Conservation (phyloP, 306 rosid species). For the Abrus pulchellus region DNA sequence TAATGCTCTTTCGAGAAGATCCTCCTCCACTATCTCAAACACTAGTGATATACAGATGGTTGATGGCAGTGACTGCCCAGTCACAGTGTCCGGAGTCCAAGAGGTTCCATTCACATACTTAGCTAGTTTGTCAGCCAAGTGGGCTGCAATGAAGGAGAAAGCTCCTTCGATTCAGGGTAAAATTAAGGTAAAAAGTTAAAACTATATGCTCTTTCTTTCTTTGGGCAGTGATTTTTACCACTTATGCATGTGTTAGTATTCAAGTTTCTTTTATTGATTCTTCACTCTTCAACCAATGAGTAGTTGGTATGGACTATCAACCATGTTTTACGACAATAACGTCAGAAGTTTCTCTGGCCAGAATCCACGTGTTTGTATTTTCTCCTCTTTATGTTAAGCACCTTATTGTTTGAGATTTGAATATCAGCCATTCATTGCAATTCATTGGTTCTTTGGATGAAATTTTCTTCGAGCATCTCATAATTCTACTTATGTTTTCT, state of each 20-base stretch:
- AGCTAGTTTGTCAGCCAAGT: slow-evolving; percentile 87
- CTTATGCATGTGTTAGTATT: slow-evolving; percentile 22
- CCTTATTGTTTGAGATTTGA: slow-evolving; percentile 30
- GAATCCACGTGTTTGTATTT: slow-evolving; percentile 13
- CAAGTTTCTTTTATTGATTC: slow-evolving; percentile 16
- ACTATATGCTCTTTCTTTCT: slow-evolving; percentile 38
- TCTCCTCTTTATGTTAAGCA: neutral
- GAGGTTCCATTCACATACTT: slow-evolving; percentile 86
- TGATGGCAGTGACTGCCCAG: slow-evolving; percentile 59
- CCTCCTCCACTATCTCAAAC: slow-evolving; percentile 47
- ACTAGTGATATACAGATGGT: slow-evolving; percentile 53
- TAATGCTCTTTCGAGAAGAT: slow-evolving; percentile 30
- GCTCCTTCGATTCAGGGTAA: slow-evolving; percentile 68
- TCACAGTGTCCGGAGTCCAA: slow-evolving; percentile 58
- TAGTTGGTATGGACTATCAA: slow-evolving; percentile 6
- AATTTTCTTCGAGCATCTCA: slow-evolving; percentile 21
- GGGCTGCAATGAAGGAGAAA: slow-evolving; percentile 65
- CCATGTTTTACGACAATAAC: slow-evolving; percentile 1
- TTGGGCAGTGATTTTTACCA: slow-evolving; percentile 22
- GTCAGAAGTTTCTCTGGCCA: slow-evolving; percentile 24
- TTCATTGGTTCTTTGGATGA: slow-evolving; percentile 14
- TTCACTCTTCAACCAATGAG: slow-evolving; percentile 26
- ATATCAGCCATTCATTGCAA: slow-evolving; percentile 6
- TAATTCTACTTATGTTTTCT: slow-evolving; percentile 13
- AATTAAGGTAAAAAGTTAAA: slow-evolving; percentile 75